Conservation (phyloP, 352 stramenopile genomes). For the Globisporangium barbulae region DNA sequence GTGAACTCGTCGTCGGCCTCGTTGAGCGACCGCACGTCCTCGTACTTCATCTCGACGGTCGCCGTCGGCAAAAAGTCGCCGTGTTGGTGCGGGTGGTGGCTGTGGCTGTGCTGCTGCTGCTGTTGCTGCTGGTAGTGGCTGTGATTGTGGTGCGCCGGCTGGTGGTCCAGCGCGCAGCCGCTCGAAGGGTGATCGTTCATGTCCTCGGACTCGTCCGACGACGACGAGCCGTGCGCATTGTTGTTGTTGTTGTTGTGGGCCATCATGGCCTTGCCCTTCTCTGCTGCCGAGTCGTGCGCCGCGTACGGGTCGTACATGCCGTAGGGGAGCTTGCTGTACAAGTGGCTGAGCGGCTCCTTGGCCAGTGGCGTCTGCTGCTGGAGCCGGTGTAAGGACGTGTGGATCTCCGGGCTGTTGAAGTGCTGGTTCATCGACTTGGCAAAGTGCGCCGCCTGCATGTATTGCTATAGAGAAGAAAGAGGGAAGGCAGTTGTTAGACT, state of each 20-base stretch:
- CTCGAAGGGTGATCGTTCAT: constrained; percentile 22
- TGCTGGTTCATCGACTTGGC: constrained; percentile 8
- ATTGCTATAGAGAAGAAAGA: constrained; percentile 3
- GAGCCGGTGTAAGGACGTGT: constrained; percentile 15
- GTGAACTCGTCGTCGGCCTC: constrained; percentile 47
- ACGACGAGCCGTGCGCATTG: not conserved
- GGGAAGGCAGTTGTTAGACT: not conserved
- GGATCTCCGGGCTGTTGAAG: constrained; percentile 19
- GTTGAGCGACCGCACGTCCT: constrained; percentile 46
- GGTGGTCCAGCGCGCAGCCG: constrained; percentile 22
- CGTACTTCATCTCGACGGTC: constrained; percentile 38
- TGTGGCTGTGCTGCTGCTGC: not conserved
- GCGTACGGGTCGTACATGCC: constrained; percentile 31
- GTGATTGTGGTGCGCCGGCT: constrained; percentile 17
- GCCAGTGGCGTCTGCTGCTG: constrained; percentile 6
- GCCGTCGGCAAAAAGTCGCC: constrained; percentile 31
- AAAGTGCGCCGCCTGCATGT: constrained; percentile 12
- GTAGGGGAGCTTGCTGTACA: constrained; percentile 29
- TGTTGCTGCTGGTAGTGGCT: not conserved
- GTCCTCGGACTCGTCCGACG: constrained; percentile 25
- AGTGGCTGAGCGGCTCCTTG: constrained; percentile 14
- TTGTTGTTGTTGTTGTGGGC: constrained; percentile 5
- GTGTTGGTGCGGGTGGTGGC: not conserved
- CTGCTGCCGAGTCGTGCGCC: constrained; percentile 17
- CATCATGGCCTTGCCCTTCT: constrained; percentile 7